Conservation (phyloP, 2,329 filamentous ascomycete genomes). For the Penicillium psychrosexuale region DNA sequence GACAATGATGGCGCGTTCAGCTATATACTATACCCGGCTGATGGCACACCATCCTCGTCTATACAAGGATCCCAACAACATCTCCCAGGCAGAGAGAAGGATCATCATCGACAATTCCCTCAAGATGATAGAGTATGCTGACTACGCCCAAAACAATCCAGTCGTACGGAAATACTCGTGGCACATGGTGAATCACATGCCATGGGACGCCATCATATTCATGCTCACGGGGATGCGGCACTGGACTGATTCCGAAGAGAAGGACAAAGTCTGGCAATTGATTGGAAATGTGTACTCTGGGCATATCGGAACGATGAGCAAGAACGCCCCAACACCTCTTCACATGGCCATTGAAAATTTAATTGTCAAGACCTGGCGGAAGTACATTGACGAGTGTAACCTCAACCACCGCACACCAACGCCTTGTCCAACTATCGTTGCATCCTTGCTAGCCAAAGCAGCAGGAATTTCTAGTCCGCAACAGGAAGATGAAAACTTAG, state of each 20-base stretch:
- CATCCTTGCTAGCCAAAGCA: conserved; percentile 9
- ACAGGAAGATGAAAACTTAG: neutral
- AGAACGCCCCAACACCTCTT: conserved; percentile 17
- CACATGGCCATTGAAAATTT: conserved; percentile 25
- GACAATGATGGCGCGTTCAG: conserved; percentile 44
- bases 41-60: conserved; percentile 46
- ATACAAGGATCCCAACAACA: conserved; percentile 23
- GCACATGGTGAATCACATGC: conserved; percentile 49
- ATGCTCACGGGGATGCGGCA: conserved; percentile 45
- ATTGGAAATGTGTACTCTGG: conserved; percentile 45
- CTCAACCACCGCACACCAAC: conserved; percentile 11
- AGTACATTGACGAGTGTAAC: conserved; percentile 25
- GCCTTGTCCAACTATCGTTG: conserved; percentile 23
- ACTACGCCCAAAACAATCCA: conserved; percentile 32
- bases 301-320: conserved; percentile 31
- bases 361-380: conserved; percentile 28
- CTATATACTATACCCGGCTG: conserved; percentile 45
- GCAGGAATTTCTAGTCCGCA: neutral
- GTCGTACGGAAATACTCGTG: conserved; percentile 44
- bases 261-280: conserved; percentile 45
- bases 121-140: conserved; percentile 29
- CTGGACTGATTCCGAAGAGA: conserved; percentile 37
- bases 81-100: conserved; percentile 22
- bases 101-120: conserved; percentile 36
- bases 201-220: conserved; percentile 54